Evolutionary conservation across 768 basidiomycete genomes (phyloP), one percentile per base, ranked within the genome.

Genomic region (Phaffia tasmanica): DNA sequence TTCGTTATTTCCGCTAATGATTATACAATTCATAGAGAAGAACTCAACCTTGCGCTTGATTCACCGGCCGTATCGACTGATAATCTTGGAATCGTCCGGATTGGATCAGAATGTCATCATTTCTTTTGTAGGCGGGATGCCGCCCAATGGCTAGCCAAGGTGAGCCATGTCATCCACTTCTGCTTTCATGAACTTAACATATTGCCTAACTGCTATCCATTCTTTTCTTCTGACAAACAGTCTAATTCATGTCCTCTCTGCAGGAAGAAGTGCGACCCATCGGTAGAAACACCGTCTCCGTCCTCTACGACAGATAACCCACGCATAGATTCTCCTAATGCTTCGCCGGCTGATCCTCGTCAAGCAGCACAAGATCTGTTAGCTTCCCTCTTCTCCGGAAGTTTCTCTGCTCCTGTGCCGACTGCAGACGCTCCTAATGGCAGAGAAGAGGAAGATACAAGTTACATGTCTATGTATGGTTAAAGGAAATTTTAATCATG

Each of bases 181-280:
- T 42, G 1, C 3, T 48, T 25, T 18, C 6, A 16, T 54, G 48
- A 42, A 42, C 18, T 21, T 32, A 1, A 30, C 27, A 25, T 2
- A 8, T 25, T 19, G 21, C 23, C 23, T 19, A 4, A 48, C 21
- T 15, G n/a, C 32, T 3, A 0, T 29, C 16, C 8, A 7, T 50
- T n/a, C 23, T n/a, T 35, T 1, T 59, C n/a, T 14, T 6, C 1
- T 29, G 9, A 14, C 23, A 7, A 2, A 19, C 42, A 67, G 65
- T 55, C 65, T 14, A 67, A 67, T 30, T 54, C 65, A 11, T 67
- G 65, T 23, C 65, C 65, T 7, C 65, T 67, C 27, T 67, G 65
- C 21, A 53, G 65, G 3, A 6, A 25, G 0, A 19, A 16, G 0
- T 62, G 60, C 60, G 65, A 67, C 15, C 65, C 58, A 14, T 67